These are phyloP conservation scores for Pyronema domesticum DNA, from an alignment of 495 filamentous ascomycete genomes.

Conservation along the genomic window DNA sequence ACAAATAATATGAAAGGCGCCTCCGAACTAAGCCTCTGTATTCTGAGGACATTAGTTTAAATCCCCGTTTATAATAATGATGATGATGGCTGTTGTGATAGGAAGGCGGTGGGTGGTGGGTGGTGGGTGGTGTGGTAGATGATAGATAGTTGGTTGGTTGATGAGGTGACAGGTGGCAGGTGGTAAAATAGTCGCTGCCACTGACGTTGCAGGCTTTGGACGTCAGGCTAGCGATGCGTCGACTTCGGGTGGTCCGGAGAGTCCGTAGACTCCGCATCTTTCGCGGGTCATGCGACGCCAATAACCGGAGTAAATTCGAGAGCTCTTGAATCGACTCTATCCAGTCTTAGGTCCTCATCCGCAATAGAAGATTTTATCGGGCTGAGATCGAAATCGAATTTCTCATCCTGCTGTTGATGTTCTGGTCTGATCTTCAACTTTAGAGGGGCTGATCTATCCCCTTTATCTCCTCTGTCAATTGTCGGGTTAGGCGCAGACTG, in stretches of 20 bases:
- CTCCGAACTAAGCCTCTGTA: too few relatives aligned
- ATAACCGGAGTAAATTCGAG: conserved; percentile 1
- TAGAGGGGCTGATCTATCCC: too few relatives aligned
- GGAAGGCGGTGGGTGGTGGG: too few relatives aligned
- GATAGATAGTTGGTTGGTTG: too few relatives aligned
- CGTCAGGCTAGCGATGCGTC: too few relatives aligned
- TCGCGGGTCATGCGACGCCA: not conserved
- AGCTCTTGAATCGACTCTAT: not conserved
- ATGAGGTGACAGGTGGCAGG: too few relatives aligned
- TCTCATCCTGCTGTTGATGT: not conserved
- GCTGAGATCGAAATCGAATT: conserved; percentile 5
- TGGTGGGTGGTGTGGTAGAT: too few relatives aligned
- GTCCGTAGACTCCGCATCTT: too few relatives aligned
- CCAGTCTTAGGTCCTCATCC: not conserved
- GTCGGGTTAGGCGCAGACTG: not conserved
- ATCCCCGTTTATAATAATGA: not conserved
- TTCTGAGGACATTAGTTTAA: not conserved
- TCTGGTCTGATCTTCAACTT: not conserved
- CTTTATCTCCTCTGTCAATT: too few relatives aligned
- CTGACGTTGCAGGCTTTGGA: too few relatives aligned
- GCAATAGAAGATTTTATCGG: conserved; percentile 2
- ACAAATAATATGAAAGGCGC: not conserved
- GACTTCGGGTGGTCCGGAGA: too few relatives aligned
- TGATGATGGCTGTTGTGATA: not conserved
- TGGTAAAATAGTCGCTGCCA: too few relatives aligned